Evolutionary conservation across 805 yeast genomes (phyloP), one percentile per base, ranked within the genome.

Genomic region (Clavispora asparagi): DNA sequence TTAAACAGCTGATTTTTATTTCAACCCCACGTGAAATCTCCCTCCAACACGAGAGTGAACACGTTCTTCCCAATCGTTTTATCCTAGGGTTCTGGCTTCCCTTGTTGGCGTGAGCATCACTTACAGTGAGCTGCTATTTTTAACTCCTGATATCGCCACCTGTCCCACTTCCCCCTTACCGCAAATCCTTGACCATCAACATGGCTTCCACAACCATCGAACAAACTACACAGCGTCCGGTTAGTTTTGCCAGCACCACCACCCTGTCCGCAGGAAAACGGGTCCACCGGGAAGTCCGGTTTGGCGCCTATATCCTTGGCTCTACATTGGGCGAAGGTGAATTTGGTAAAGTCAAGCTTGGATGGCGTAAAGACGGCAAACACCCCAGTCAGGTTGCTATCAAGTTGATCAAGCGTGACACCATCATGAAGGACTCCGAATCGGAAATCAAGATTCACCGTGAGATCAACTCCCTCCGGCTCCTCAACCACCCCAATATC

Each of bases 311-410:
- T 60, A 79, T 87, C 19, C 75, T 94, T 7, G 99, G 98, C 2
- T 83, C 95, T 12, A 92, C 99, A 0, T 70, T 94, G 12, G 99
- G 99, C 30, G 97, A 94, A 68, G 99, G 99, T 41, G 99, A 94
- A 62, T 94, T 94, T 65, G 99, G 99, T 48, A 92, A 94, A 65
- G 99, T 94, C 48, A 94, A 92, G 63, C 73, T 94, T 19, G 98
- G 97, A 12, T 92, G 97, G 97, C 76, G 95, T 49, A 87, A 87
- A 62, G 91, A 83, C 57, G 90, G 89, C 16, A 70, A 80, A 60
- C 79, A 81, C 48, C 85, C 89, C 3, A 78, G 85, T 33, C 95
- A 90, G 67, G 96, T 89, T 10, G 99, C 99, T 40, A 90, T 94
- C 58, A 94, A 94, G 61, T 79, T 94, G 51, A 89, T 94, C 48